Evolutionary conservation across 192 early-diverging fungal genomes (phyloP), one percentile per base, ranked within the genome.

Genomic region (Backusella liffmaniae): DNA sequence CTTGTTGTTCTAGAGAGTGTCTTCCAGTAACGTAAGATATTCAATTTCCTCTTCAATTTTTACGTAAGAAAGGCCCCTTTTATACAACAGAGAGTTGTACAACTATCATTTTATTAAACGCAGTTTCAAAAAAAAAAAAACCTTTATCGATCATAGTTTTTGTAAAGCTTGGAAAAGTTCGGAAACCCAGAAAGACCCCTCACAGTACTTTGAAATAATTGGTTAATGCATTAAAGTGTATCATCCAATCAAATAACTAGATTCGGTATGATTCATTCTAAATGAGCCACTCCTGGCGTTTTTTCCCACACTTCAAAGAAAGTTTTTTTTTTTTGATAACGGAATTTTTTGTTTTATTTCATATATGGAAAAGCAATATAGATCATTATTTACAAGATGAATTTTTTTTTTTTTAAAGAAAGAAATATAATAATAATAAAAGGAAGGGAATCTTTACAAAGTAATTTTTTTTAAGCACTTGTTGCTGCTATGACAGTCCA

Each of bases 401-500:
- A n/a, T n/a, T n/a, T n/a, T 5, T 59, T 62, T 62, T 62, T 62
- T 62, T 29, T 62, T 3, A 13, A 13, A 29, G n/a, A n/a, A 62
- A 53, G 7, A 3, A 56, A 56, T 56, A 56, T 56, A 21, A 29
- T 62, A 62, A 62, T 62, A 62, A 62, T 29, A 62, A 56, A 62
- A 23, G 21, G 26, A 62, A 39, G 37, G n/a, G 10, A 8, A 62
- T 62, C 56, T 62, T 62, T 62, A 62, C 56, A 62, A 67, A 67
- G 26, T 8, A n/a, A 66, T 32, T 7, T 16, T 35, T 16, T 67
- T 67, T 67, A 67, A 35, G 66, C 70, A 21, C 35, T 72, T 26
- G 72, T 59, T 5, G 76, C 70, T 39, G 53, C 59, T 18, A 66
- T 51, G 3, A 77, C 39, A 9, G 56, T 66, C 76, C 76, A 77